Conservation (phyloP, 169 alveolate species). For the Blepharisma undulans region DNA sequence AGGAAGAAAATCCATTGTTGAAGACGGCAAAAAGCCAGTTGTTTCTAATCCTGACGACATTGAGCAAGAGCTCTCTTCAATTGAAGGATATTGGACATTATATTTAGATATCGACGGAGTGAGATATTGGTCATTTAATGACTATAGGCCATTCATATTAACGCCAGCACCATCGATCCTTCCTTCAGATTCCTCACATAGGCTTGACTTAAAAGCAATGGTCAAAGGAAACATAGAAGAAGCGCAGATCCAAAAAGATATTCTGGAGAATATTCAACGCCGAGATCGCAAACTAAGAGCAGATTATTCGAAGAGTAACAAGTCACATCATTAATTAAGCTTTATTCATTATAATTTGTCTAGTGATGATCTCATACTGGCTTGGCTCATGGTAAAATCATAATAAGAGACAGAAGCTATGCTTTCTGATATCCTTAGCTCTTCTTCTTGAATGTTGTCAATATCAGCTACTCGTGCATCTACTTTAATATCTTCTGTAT, state of each 20-base stretch:
- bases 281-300: conserved; percentile 19
- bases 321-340: background rate
- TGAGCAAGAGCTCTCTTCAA: background rate
- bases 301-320: background rate
- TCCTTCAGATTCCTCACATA: conserved; percentile 10
- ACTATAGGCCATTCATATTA: background rate
- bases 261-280: conserved; percentile 24
- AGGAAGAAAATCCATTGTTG: background rate
- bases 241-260: conserved; percentile 33
- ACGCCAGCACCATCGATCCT: background rate
- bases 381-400: background rate
- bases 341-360: background rate
- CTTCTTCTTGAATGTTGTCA: background rate
- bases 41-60: background rate
- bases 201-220: conserved; percentile 19
- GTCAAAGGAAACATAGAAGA: conserved; percentile 1
- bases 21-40: background rate
- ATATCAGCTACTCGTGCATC: background rate
- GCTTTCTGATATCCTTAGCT: background rate
- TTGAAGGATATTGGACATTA: conserved; percentile 33
- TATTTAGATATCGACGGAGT: background rate
- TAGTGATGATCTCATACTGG: background rate
- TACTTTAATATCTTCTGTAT: background rate
- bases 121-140: conserved; percentile 10
- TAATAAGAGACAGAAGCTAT: background rate